Percentiles rank a stretch among this genome's conserved stretches.
Evolutionary conservation across 1,284 basidiomycete genomes (phyloP).

Genomic region (Exobasidium cylindrosporum): DNA sequence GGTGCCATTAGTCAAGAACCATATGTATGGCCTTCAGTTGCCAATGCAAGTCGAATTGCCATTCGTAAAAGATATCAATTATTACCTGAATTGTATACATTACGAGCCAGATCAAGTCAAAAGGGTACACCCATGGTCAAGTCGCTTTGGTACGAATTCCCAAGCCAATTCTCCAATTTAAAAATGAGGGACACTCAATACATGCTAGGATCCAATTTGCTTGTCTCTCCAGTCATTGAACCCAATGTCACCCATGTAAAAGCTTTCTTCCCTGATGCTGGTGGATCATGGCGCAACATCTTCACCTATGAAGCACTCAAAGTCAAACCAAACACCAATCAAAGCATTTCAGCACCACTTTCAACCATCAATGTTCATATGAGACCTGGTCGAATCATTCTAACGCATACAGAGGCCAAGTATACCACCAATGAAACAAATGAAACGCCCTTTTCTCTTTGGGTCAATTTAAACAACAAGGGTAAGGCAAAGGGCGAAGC

Average conservation of each 20-base stretch:
- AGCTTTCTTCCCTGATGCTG: conserved; percentile 47
- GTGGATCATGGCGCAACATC: conserved; percentile 67
- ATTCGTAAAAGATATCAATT: conserved; percentile 35
- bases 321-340: conserved; percentile 57
- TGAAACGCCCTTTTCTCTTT: conserved; percentile 22
- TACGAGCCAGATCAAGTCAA: conserved; percentile 20
- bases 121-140: conserved; percentile 28
- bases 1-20: conserved; percentile 38
- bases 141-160: conserved; percentile 39
- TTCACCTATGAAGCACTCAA: conserved; percentile 65
- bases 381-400: conserved; percentile 25
- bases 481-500: conserved; percentile 62
- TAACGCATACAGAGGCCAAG: conserved; percentile 24
- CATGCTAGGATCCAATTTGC: conserved; percentile 28
- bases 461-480: conserved; percentile 58
- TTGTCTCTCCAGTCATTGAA: conserved; percentile 33
- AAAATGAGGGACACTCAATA: conserved; percentile 32
- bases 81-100: conserved; percentile 29
- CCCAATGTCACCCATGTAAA: conserved; percentile 36
- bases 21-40: conserved; percentile 32
- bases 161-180: conserved; percentile 26
- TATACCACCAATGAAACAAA: conserved; percentile 35
- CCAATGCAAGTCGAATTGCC: conserved; percentile 30
- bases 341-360: conserved; percentile 57
- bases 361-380: conserved; percentile 48